These are phyloP conservation scores for Glutinoglossum americanum DNA, from an alignment of 495 filamentous ascomycete genomes.

Conservation along the genomic window DNA sequence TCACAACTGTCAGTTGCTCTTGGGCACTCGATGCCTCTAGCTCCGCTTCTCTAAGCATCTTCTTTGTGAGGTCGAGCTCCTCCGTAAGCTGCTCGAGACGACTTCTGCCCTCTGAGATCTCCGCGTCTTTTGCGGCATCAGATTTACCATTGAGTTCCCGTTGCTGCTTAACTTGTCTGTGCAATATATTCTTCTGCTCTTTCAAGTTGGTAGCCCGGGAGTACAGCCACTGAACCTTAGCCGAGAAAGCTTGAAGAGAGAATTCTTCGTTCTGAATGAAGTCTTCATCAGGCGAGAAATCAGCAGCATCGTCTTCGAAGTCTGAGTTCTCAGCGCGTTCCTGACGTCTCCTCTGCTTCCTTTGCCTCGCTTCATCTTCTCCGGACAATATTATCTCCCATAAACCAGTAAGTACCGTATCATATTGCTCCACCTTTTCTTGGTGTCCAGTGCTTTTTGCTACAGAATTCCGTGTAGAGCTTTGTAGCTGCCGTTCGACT, in stretches of 20 bases:
- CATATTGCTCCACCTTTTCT: conserved; percentile 29
- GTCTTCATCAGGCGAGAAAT: conserved; percentile 13
- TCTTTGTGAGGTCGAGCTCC: conserved; percentile 8
- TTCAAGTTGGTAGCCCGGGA: conserved; percentile 37
- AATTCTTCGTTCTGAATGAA: conserved; percentile 32
- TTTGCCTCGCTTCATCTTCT: conserved; percentile 33
- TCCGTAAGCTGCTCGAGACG: conserved; percentile 11
- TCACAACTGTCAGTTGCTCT: conserved; percentile 23
- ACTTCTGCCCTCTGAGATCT: conserved; percentile 11
- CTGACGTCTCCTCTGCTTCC: conserved; percentile 27
- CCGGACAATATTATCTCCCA: conserved; percentile 51
- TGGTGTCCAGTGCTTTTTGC: not conserved
- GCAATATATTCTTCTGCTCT: conserved; percentile 67
- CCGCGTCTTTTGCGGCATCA: conserved; percentile 32
- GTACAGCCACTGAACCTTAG: conserved; percentile 59
- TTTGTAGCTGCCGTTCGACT: conserved; percentile 15
- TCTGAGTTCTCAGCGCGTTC: conserved; percentile 22
- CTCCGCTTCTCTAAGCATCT: conserved; percentile 6
- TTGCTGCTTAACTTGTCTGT: conserved; percentile 80
- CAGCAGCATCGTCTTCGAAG: conserved; percentile 24
- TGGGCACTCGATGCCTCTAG: conserved; percentile 9
- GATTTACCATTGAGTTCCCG: conserved; percentile 60
- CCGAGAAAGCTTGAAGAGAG: conserved; percentile 43
- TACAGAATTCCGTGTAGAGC: not conserved
- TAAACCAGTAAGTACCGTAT: conserved; percentile 39